Percentiles rank a stretch among this genome's conserved stretches.
Conservation (phyloP, 768 basidiomycete genomes). For the Boletus sp. region DNA sequence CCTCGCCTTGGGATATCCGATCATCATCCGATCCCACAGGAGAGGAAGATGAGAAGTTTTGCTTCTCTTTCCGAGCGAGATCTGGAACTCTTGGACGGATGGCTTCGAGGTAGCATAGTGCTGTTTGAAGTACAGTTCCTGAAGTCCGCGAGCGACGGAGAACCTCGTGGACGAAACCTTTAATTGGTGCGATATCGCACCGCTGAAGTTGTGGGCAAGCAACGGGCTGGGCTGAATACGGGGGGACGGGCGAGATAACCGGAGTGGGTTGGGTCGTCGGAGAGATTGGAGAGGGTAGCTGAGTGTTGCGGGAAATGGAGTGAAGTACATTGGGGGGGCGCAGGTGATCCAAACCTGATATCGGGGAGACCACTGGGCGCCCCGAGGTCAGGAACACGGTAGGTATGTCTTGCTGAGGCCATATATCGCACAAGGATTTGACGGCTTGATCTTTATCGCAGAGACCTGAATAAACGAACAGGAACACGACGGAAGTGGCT, state of each 20-base stretch:
- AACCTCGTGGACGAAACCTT: slow-evolving; percentile 84
- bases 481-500: slow-evolving; percentile 29
- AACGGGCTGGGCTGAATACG: slow-evolving; percentile 23
- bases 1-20: slow-evolving; percentile 42
- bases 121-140: slow-evolving; percentile 79
- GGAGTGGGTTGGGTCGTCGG: slow-evolving; percentile 42
- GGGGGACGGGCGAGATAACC: slow-evolving; percentile 27
- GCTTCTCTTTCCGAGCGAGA: slow-evolving; percentile 49
- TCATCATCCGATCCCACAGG: slow-evolving; percentile 41
- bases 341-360: slow-evolving; percentile 10
- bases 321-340: slow-evolving; percentile 1
- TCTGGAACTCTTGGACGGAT: slow-evolving; percentile 70
- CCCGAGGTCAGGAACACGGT: slow-evolving; percentile 44
- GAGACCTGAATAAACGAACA: slow-evolving; percentile 8
- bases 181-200: slow-evolving; percentile 54
- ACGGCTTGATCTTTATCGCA: slow-evolving; percentile 66
- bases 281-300: slow-evolving; percentile 54
- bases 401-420: slow-evolving; percentile 76
- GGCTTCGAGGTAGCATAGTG: slow-evolving; percentile 83
- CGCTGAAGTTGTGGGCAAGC: slow-evolving; percentile 11
- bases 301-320: slow-evolving; percentile 31
- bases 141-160: slow-evolving; percentile 83
- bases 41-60: slow-evolving; percentile 38
- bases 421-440: slow-evolving; percentile 73
- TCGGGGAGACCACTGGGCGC: slow-evolving; percentile 24